Base-by-base conservation (phyloP, 345 rosid genomes). In the Eucalyptus sp. region DNA sequence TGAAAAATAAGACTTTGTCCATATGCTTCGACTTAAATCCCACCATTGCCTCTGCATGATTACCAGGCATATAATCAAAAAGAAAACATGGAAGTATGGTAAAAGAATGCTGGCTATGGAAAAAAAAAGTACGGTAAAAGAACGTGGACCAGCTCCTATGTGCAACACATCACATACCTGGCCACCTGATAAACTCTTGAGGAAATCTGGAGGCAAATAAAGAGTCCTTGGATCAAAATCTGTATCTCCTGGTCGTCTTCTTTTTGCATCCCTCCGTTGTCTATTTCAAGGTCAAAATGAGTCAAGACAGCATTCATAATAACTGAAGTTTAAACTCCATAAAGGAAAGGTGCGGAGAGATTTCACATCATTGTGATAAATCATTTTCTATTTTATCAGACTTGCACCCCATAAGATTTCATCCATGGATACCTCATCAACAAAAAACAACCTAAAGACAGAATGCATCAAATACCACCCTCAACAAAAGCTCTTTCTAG, bases 1-100 rank as follows among this genome's bases (percentile, higher is more conserved):
- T 98, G 92, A 98, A 98, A 92, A 98, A 98, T 62, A 96, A 89
- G 91, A 98, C 98, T 92, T 98, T 98, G 94, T 98, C 99, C 99
- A 98, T 98, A 91, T 98, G 97, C 90, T 96, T 95, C 85, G 99
- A 95, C 93, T 98, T 98, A 89, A 97, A 97, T 90, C 99, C 99
- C 99, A 98, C 99, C 99, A 98, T 95, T 98, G 99, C 92, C 95
- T 96, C 99, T 98, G 96, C 76, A 90, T 46, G 37, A 86, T 37
- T 76, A 76, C 27, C 83, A 41, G 27, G 8, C 68, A 51, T 10
- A 80, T 24, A 56, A 88, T n/a, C 33, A 33, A 51, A 50, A 86
- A 16, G 22, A 24, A 86, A 71, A 51, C 49, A 71, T 89, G 33
- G 43, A 87, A 91, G 46, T 85, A 88, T 88, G 91, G 89, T 86